Evolutionary conservation across 2,329 filamentous ascomycete genomes (phyloP), one percentile per base, ranked within the genome.

Genomic region (Rhynchosporium agropyri): DNA sequence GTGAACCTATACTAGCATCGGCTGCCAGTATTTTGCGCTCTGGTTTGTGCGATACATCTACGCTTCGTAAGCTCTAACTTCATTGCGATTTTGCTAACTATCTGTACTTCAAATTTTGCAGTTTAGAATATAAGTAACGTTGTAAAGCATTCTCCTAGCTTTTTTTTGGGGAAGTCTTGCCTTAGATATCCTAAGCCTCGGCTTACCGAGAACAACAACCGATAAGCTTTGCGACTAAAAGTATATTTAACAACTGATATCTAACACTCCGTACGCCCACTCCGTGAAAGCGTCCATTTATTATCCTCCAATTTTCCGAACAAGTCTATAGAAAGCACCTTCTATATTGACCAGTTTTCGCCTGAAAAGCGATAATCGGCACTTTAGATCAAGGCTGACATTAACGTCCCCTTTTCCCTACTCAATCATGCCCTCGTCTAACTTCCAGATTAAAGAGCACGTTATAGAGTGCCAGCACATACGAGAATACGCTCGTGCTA

Each of bases 401-500:
- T 36, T 10, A 36, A 36, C 33, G 9, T 36, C 33, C 33, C 1
- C 33, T 36, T 13, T 45, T 20, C 12, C 42, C 51, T 42, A 12
- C 20, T 28, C 7, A 31, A 57, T 31, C 42, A 70, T 70, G 66
- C 63, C 66, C 12, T 70, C 70, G 26, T 63, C 77, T 51, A 69
- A 75, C 62, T 91, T 91, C 77, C 78, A 83, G 67, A 79, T 96
- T 70, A 83, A 85, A 67, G 89, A 95, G 75, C 92, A 97, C 78
- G 80, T 83, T 49, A 76, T 96, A 68, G 83, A 86, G 61, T 86
- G 85, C 68, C 85, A 91, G 67, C 90, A 97, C 76, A 89, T 97
- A 66, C 84, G 93, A 66, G 90, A 96, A 73, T 96, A 92, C 73
- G 82, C 90, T 6, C 84, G 85, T 60, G 90, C 89, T 12, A 92